Evolutionary conservation across 768 basidiomycete species (phyloP).

Genomic region (Tricholoma matsutake): DNA sequence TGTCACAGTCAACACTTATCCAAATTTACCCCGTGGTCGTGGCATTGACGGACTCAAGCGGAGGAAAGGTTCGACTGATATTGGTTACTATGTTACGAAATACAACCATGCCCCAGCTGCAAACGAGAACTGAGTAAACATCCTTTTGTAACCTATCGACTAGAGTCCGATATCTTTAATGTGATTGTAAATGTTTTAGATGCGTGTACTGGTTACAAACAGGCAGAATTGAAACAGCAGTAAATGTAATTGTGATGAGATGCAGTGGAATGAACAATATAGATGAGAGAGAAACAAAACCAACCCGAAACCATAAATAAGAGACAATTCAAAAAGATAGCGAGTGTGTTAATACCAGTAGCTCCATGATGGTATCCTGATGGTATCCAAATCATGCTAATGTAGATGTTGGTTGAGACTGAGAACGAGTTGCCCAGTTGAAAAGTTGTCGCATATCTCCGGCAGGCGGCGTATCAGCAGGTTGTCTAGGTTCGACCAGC

Average conservation of each 20-base stretch:
- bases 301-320: constrained; percentile 17
- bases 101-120: constrained; percentile 26
- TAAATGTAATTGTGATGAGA: constrained; percentile 19
- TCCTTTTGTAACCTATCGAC: not conserved
- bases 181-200: constrained; percentile 16
- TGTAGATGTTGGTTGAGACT: constrained; percentile 28
- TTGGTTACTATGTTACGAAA: constrained; percentile 52
- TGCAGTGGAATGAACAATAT: constrained; percentile 11
- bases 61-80: constrained; percentile 29
- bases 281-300: constrained; percentile 11
- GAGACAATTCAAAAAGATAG: constrained; percentile 13
- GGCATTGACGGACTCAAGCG: constrained; percentile 30
- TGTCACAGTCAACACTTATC: constrained; percentile 54
- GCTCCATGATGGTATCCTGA: constrained; percentile 17
- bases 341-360: constrained; percentile 9
- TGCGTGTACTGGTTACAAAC: constrained; percentile 16
- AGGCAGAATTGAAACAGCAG: constrained; percentile 17
- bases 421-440: constrained; percentile 71
- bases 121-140: constrained; percentile 3
- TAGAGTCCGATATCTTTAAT: constrained; percentile 1
- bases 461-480: constrained; percentile 62
- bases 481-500: constrained; percentile 79
- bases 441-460: constrained; percentile 78
- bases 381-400: constrained; percentile 48
- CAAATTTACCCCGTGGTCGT: constrained; percentile 19